These are phyloP conservation scores for Wickerhamiella australiensis DNA, from an alignment of 805 yeast species.

Conservation along the genomic window DNA sequence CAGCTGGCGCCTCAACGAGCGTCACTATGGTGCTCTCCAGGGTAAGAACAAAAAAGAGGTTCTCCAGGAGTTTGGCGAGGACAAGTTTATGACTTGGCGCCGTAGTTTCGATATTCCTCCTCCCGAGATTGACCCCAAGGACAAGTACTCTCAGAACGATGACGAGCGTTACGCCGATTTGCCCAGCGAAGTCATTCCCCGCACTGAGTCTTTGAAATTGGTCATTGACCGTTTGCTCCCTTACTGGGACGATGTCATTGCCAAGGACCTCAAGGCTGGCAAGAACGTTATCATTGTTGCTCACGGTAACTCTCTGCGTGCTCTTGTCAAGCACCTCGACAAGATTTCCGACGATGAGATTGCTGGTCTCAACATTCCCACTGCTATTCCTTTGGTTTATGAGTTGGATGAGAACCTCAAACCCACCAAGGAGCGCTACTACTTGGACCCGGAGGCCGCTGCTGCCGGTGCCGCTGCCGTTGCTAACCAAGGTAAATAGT, in stretches of 20 bases:
- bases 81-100: conserved; percentile 93
- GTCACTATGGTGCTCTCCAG: conserved; percentile 98
- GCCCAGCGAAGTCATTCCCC: conserved; percentile 79
- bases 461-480: conserved; percentile 99
- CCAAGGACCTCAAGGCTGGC: conserved; percentile 69
- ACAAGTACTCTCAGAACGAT: conserved; percentile 71
- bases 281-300: conserved; percentile 92
- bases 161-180: conserved; percentile 77
- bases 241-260: conserved; percentile 88
- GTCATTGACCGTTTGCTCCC: conserved; percentile 95
- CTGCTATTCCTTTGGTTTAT: conserved; percentile 96
- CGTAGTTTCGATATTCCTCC: conserved; percentile 96
- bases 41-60: conserved; percentile 97
- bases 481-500: conserved; percentile 71
- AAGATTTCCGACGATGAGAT: conserved; percentile 82
- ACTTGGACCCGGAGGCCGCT: conserved; percentile 98
- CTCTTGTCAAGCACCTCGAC: conserved; percentile 90
- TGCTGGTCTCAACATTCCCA: conserved; percentile 92
- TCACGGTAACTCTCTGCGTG: conserved; percentile 98
- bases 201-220: conserved; percentile 86
- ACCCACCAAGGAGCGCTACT: conserved; percentile 88
- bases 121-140: conserved; percentile 66
- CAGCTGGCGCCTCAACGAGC: conserved; percentile 96
- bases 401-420: conserved; percentile 78
- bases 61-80: conserved; percentile 74